These are phyloP conservation scores for Teunomyces atbi DNA, from an alignment of 805 yeast genomes.

Conservation along the genomic window DNA sequence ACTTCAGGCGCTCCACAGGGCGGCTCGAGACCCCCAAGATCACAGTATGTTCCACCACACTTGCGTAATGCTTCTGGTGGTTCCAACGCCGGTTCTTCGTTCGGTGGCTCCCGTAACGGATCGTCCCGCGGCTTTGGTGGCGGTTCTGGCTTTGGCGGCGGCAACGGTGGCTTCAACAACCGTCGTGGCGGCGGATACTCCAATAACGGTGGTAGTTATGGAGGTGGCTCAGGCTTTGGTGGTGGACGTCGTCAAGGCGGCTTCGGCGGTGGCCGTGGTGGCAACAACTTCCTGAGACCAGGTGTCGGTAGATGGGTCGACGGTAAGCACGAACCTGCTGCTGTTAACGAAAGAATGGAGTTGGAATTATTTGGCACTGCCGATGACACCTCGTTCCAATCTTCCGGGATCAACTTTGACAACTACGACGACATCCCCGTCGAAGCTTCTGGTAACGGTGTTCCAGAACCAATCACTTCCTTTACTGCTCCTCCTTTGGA, in stretches of 20 bases:
- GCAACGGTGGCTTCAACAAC: constrained; percentile 30
- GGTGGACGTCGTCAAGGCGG: constrained; percentile 21
- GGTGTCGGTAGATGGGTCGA: constrained; percentile 82
- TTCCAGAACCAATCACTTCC: constrained; percentile 87
- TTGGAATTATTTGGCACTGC: constrained; percentile 77
- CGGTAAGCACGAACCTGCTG: constrained; percentile 86
- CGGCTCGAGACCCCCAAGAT: constrained; percentile 19
- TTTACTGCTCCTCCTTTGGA: constrained; percentile 95
- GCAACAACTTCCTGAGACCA: constrained; percentile 33
- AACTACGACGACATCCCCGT: constrained; percentile 98
- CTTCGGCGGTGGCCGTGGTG: constrained; percentile 23
- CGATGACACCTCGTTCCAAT: constrained; percentile 74
- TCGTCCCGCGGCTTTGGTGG: constrained; percentile 13
- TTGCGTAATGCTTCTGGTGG: constrained; percentile 29
- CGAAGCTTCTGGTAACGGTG: constrained; percentile 92
- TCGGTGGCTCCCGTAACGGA: constrained; percentile 26
- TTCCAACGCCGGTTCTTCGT: constrained; percentile 28
- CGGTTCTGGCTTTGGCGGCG: constrained; percentile 17
- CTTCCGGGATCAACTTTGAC: constrained; percentile 97
- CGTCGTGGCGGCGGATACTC: constrained; percentile 24
- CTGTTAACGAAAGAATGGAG: constrained; percentile 68
- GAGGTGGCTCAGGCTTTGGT: constrained; percentile 15
- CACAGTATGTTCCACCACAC: constrained; percentile 30
- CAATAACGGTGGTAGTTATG: constrained; percentile 12
- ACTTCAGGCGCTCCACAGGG: constrained; percentile 18